Percentiles rank a stretch among this genome's conserved stretches.
These are phyloP conservation scores for Lithospermum erythrorhizon DNA, from an alignment of 257 asterid species.

Conservation along the genomic window DNA sequence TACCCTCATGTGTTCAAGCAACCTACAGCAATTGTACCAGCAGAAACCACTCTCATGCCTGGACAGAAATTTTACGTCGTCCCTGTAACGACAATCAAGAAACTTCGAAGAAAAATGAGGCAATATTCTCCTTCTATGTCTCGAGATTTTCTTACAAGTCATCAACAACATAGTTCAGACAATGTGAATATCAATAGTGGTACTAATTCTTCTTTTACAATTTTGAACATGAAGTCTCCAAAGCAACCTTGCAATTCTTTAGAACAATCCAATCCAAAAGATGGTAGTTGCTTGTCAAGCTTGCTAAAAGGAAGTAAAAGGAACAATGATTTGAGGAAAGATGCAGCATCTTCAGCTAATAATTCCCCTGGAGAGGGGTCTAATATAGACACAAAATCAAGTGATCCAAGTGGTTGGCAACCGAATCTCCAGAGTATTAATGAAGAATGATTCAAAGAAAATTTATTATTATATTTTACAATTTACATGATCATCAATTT, in stretches of 20 bases:
- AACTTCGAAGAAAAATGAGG: conserved; percentile 26
- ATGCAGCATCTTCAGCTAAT: conserved; percentile 5
- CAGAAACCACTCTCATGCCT: conserved; percentile 40
- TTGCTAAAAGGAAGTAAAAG: conserved; percentile 13
- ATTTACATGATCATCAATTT: no score
- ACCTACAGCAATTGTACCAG: conserved; percentile 45
- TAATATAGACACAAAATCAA: conserved; percentile 2
- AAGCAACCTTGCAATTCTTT: not conserved
- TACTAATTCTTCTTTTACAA: conserved; percentile 24
- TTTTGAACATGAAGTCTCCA: conserved; percentile 9
- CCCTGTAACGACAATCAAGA: conserved; percentile 43
- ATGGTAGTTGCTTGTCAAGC: conserved; percentile 9
- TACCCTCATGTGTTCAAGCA: conserved; percentile 49
- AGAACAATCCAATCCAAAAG: not conserved
- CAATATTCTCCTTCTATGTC: conserved; percentile 8
- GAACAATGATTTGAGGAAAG: conserved; percentile 4
- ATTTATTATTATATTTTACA: no score
- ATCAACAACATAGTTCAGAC: not conserved
- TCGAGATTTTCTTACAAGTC: conserved; percentile 3
- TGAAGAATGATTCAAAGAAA: not conserved
- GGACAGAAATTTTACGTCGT: conserved; percentile 55
- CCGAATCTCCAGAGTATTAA: not conserved
- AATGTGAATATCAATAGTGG: not conserved
- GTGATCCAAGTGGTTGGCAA: not conserved
- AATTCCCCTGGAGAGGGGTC: no score